Base-by-base conservation (phyloP, 1,284 basidiomycete species). In the Pyrrhoderma lamaoense region DNA sequence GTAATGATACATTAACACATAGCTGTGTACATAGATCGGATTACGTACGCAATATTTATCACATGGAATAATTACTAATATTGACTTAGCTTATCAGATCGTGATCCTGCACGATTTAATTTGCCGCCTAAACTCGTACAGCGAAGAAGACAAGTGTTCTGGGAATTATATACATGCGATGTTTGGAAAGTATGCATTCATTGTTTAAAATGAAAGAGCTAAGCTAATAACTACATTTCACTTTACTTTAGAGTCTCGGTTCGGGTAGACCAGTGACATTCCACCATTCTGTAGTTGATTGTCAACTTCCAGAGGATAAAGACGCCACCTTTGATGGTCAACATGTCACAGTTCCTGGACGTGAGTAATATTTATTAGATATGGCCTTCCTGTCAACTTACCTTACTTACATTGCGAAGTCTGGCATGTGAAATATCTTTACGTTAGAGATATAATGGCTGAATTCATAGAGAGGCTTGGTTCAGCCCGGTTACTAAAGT, bases 211-310 rank as follows among this genome's bases (percentile, higher is more conserved):
- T n/a, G n/a, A n/a, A n/a, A n/a, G n/a, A n/a, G n/a, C n/a, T n/a
- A n/a, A n/a, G n/a, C n/a, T n/a, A n/a, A n/a, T n/a, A n/a, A n/a
- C n/a, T n/a, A n/a, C n/a, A n/a, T 49, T 35, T 49, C 25, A 16
- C 51, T 34, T 14, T 34, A 18, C 11, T 5, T 31, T 31, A 31
- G 27, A 52, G 48, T 19, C 16, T 54, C 13, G 52, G 42, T 11
- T 27, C 45, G 19, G 54, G 54, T 8, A 27, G 51, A 19, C 54
- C 54, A 5, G 35, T 31, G n/a, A 56, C 38, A 8, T 56, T 56
- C 31, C 42, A 25, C 19, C 47, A 31, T 19, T 22, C 39, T 11
- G 36, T 49, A 21, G 36, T 52, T 13, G 54, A 56, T 31, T 56
- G 54, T 34, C 45, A 56, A 35, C 34, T 52, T 34, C 54, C 54